Conservation (phyloP, 306 rosid species). For the Ochetophila trinervis region DNA sequence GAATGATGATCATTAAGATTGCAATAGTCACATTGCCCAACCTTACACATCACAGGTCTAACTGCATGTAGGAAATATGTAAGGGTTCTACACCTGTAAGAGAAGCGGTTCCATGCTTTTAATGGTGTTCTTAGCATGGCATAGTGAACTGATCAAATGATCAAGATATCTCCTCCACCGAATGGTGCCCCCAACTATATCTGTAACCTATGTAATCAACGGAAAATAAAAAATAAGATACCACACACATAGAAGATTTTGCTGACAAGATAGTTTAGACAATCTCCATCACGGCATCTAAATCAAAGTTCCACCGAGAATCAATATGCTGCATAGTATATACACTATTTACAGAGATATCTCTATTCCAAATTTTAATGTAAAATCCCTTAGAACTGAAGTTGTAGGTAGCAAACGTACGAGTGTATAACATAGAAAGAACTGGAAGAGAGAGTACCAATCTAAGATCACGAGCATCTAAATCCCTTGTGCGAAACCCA, state of each 20-base stretch:
- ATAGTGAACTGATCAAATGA: slow-evolving; percentile 68
- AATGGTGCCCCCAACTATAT: slow-evolving; percentile 77
- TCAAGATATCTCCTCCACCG: slow-evolving; percentile 94
- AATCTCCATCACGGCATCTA: not conserved
- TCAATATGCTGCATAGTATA: too few species aligned
- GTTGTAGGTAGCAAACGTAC: not conserved
- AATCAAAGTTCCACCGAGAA: too few species aligned
- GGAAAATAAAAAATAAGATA: slow-evolving; percentile 3
- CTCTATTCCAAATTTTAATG: not conserved
- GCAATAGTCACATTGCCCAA: not conserved
- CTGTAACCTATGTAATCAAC: slow-evolving; percentile 58
- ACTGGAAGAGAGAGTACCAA: slow-evolving; percentile 44
- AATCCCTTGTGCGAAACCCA: slow-evolving; percentile 71
- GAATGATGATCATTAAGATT: not conserved
- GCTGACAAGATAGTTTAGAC: not conserved
- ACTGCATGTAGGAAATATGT: slow-evolving; percentile 5
- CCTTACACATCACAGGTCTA: not conserved
- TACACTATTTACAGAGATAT: not conserved
- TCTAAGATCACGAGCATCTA: slow-evolving; percentile 78
- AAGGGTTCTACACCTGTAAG: slow-evolving; percentile 54
- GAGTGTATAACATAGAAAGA: slow-evolving; percentile 17
- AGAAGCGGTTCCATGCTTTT: slow-evolving; percentile 78
- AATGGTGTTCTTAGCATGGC: slow-evolving; percentile 54
- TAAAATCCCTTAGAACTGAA: not conserved
- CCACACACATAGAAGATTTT: slow-evolving; percentile 2